Percentiles rank a stretch among this genome's conserved stretches.
These are phyloP conservation scores for Zymoseptoria pseudotritici DNA, from an alignment of 2,329 filamentous ascomycete species.

Conservation along the genomic window DNA sequence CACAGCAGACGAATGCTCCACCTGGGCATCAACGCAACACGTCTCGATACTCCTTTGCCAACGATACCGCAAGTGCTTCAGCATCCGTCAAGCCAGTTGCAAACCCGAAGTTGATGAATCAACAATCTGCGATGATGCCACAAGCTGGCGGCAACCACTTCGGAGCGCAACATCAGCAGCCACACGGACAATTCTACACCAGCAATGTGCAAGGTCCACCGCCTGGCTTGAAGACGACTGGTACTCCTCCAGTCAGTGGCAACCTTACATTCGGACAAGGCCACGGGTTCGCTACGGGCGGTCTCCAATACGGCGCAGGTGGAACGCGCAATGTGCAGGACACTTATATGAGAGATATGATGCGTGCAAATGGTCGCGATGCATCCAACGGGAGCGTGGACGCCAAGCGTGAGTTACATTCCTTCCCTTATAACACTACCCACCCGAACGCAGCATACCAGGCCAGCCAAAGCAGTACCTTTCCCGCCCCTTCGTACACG, in stretches of 20 bases:
- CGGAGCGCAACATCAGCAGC: conserved; percentile 47
- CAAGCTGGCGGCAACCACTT: conserved; percentile 38
- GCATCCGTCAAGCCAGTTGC: conserved; percentile 67
- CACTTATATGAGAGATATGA: conserved; percentile 16
- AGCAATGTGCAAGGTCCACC: conserved; percentile 86
- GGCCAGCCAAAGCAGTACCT: conserved; percentile 18
- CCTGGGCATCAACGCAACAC: conserved; percentile 71
- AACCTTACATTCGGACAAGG: conserved; percentile 84
- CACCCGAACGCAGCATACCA: conserved; percentile 18
- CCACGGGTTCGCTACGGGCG: conserved; percentile 67
- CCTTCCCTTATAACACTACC: conserved; percentile 21
- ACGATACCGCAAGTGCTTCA: conserved; percentile 56
- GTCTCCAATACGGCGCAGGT: conserved; percentile 54
- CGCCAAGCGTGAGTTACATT: conserved; percentile 29
- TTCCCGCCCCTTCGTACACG: conserved; percentile 18
- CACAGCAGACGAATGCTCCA: conserved; percentile 15
- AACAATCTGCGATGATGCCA: conserved; percentile 81
- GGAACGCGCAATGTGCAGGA: conserved; percentile 34
- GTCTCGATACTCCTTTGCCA: conserved; percentile 81
- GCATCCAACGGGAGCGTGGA: conserved; percentile 12
- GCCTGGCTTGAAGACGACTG: conserved; percentile 88
- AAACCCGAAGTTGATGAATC: conserved; percentile 73
- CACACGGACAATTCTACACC: conserved; percentile 67
- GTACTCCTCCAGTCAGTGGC: conserved; percentile 76
- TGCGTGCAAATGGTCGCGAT: conserved; percentile 14